These are phyloP conservation scores for Berkeleyomyces basicola DNA, from an alignment of 2,329 filamentous ascomycete genomes.

Conservation along the genomic window DNA sequence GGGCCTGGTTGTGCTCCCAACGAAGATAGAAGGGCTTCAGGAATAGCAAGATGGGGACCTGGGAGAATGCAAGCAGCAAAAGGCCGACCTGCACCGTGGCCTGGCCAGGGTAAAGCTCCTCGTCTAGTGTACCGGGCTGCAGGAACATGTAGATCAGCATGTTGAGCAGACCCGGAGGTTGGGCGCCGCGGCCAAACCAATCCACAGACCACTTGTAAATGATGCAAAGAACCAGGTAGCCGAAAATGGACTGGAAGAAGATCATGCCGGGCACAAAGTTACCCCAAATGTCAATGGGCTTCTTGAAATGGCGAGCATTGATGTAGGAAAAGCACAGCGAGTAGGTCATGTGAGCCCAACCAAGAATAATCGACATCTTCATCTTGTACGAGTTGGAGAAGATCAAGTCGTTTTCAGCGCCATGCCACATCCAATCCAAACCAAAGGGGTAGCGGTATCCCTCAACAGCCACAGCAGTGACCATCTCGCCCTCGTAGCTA, in stretches of 20 bases:
- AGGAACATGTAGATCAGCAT: constrained; percentile 99
- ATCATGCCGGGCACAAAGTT: constrained; percentile 98
- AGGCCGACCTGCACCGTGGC: constrained; percentile 57
- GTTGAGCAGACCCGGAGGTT: constrained; percentile 80
- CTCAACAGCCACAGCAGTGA: constrained; percentile 51
- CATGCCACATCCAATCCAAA: constrained; percentile 92
- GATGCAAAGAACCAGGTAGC: constrained; percentile 85
- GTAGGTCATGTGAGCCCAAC: constrained; percentile 98
- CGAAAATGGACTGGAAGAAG: constrained; percentile 98
- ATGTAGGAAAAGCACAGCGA: constrained; percentile 83
- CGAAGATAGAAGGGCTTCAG: constrained; percentile 92
- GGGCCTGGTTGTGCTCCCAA: constrained; percentile 79
- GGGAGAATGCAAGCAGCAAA: constrained; percentile 63
- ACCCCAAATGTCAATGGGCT: constrained; percentile 86
- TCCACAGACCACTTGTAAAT: constrained; percentile 94
- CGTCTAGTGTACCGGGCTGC: constrained; percentile 57
- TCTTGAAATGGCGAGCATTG: constrained; percentile 91
- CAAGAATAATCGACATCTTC: constrained; percentile 96
- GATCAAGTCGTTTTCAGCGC: constrained; percentile 81
- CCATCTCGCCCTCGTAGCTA: constrained; percentile 37
- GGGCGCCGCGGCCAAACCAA: constrained; percentile 47
- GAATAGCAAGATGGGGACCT: constrained; percentile 83
- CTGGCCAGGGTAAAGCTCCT: constrained; percentile 66
- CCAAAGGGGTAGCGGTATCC: constrained; percentile 89
- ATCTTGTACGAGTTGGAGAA: constrained; percentile 99